Evolutionary conservation across 2,329 filamentous ascomycete species (phyloP), one percentile per base, ranked within the genome.

Genomic region (Aspergillus viridinutans): DNA sequence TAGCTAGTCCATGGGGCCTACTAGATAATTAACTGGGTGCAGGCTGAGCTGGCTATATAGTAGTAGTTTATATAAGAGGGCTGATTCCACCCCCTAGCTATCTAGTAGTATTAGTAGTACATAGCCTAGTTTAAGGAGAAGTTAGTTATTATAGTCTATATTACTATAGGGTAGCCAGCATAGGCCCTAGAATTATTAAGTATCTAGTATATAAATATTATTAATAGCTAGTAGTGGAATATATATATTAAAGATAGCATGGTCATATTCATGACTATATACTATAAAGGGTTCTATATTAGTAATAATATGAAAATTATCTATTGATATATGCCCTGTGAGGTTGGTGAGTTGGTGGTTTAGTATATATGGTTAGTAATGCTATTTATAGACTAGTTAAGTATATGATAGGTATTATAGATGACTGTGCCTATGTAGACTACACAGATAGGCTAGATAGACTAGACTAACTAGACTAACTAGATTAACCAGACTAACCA

Each of bases 201-300:
- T 12, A 42, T 54, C 1, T 12, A 53, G 29, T 17, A 53, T 50
- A 17, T 45, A 1, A 56, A 52, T 7, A 54, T 47, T 1, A 7
- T 3, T 0, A 58, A n/a, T 3, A 55, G 53, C 21, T 7, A 35
- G 1, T 35, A 23, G 2, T n/a, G 12, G 1, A 58, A 58, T 48
- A 55, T 58, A 43, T 58, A 29, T 52, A 55, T 58, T 20, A 8
- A 58, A 4, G 14, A 58, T 29, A 4, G 50, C 4, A 29, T 55
- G 5, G 25, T 58, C 0, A 23, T 45, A 3, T 28, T 58, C 0
- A 1, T 55, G 0, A 47, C 23, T 0, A 38, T 28, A 14, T 54
- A 54, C 3, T n/a, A 61, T 21, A 60, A 60, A 4, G 43, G 54
- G 14, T 60, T 57, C 26, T 42, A 57, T n/a, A 25, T 17, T 3